Evolutionary conservation across 805 yeast genomes (phyloP).

Genomic region (Torulaspora microellipsoides): DNA sequence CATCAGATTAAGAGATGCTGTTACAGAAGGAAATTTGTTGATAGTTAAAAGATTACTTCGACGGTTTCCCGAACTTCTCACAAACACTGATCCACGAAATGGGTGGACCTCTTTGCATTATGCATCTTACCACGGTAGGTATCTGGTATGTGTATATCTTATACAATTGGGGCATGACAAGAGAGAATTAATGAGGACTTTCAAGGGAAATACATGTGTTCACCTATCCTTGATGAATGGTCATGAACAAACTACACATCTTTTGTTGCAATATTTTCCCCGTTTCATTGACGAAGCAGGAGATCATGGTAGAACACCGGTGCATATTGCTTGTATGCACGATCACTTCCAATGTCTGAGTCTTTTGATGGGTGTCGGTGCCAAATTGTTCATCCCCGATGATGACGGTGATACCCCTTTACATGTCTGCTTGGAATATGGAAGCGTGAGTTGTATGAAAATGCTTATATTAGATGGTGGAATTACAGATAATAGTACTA

Average conservation of each 20-base stretch:
- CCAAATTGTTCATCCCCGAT: conserved; percentile 70
- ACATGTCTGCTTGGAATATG: conserved; percentile 75
- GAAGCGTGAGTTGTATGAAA: conserved; percentile 53
- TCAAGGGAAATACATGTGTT: conserved; percentile 57
- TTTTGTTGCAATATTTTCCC: conserved; percentile 62
- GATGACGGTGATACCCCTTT: conserved; percentile 74
- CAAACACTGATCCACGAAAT: conserved; percentile 60
- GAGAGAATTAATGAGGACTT: conserved; percentile 47
- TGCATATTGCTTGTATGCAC: conserved; percentile 60
- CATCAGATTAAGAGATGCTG: conserved; percentile 61
- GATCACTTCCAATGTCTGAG: conserved; percentile 62
- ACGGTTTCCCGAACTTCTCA: conserved; percentile 63
- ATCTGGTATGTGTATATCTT: conserved; percentile 57
- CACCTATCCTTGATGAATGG: conserved; percentile 64
- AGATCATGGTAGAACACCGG: conserved; percentile 51
- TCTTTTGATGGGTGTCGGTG: conserved; percentile 66
- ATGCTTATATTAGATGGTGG: conserved; percentile 43
- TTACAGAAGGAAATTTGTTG: conserved; percentile 55
- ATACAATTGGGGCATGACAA: conserved; percentile 54
- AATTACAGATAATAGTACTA: conserved; percentile 44
- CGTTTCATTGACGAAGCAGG: conserved; percentile 47
- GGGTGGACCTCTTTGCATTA: conserved; percentile 87
- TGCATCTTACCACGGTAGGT: conserved; percentile 70
- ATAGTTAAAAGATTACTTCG: conserved; percentile 62
- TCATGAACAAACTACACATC: conserved; percentile 68